Percentiles rank a stretch among this genome's conserved stretches.
phyloP scores from a whole-genome alignment of 371 early-diverging fungal genomes.

The Capniomyces stellatus region DNA sequence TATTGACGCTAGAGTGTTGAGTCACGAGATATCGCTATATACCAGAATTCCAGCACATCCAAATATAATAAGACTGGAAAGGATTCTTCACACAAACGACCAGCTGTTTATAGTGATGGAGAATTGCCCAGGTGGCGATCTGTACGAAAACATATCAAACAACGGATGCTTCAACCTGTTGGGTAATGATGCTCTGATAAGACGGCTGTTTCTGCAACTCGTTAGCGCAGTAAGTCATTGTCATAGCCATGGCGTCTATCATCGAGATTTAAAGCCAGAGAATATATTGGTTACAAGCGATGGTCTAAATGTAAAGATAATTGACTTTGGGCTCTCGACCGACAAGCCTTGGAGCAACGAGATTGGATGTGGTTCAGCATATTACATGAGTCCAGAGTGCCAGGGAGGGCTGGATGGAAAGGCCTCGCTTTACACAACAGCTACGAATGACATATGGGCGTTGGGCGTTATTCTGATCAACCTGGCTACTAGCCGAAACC shows the following conservation, averaged over 20 bases:
- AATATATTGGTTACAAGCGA: constrained; percentile 28
- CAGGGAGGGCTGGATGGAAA: constrained; percentile 37
- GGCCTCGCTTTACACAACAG: constrained; percentile 40
- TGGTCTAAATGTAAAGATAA: constrained; percentile 46
- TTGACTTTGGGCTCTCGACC: constrained; percentile 89
- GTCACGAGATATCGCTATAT: constrained; percentile 20
- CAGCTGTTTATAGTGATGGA: constrained; percentile 98
- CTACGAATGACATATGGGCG: constrained; percentile 75
- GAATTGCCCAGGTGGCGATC: constrained; percentile 84
- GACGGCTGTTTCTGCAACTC: constrained; percentile 27
- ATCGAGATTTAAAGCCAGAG: constrained; percentile 32
- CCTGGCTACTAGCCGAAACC: constrained; percentile 52
- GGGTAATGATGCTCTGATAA: constrained; percentile 19
- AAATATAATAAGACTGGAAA: constrained; percentile 76
- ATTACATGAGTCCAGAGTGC: constrained; percentile 88
- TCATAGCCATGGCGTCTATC: constrained; percentile 31
- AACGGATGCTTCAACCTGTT: constrained; percentile 20
- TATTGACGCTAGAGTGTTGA: constrained; percentile 17
- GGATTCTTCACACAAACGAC: constrained; percentile 95
- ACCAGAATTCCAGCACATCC: constrained; percentile 36
- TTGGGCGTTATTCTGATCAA: constrained; percentile 67
- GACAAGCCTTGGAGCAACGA: constrained; percentile 47
- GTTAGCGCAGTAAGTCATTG: constrained; percentile 32
- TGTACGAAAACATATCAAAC: constrained; percentile 85
- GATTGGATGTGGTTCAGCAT: constrained; percentile 77